Base-by-base conservation (phyloP, 768 basidiomycete species). In the Serendipita sp. region DNA sequence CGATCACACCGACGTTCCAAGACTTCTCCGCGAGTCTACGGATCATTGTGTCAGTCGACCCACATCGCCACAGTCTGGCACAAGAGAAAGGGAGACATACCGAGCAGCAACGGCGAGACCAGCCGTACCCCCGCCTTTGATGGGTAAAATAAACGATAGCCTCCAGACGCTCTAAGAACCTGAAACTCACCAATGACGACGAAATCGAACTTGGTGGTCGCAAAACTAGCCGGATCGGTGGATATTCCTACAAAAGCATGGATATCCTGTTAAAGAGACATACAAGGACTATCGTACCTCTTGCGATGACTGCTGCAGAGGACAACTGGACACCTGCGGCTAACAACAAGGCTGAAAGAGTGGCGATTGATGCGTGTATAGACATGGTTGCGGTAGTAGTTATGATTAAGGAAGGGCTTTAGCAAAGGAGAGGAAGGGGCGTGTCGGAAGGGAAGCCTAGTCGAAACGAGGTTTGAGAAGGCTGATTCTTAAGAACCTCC, bases 91-190 rank as follows among this genome's bases (percentile, higher is more conserved):
- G 54, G 69, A 73, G 1, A 73, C 45, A 8, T 74, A 64, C 15
- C 74, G 69, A 16, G 68, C 69, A 15, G 74, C 74, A 28, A 74
- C 65, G 7, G 71, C 72, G 38, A 75, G 68, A 10, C 73, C 74
- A 8, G 74, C 71, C 1, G 71, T 72, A 8, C 69, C 70, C 13
- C 69, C 70, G 15, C 67, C 69, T 35, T 2, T 44, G 65, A 60
- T 41, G 36, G 34, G 8, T 4, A 15, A 32, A 56, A 16, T 5
- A 2, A 30, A 52, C 32, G 4, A 36, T 58, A 3, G 44, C 38
- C 54, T 30, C 16, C 34, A 30, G 3, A 23, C 30, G 34, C 8
- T 46, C 18, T 10, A 46, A 38, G 0, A 36, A 60, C 3, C 38
- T 3, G 44, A 28, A 44, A 66, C 23, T 13, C 16, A 46, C 34